Evolutionary conservation across 192 early-diverging fungal genomes (phyloP), one percentile per base, ranked within the genome.

Genomic region (Gamsiella multidivaricata): DNA sequence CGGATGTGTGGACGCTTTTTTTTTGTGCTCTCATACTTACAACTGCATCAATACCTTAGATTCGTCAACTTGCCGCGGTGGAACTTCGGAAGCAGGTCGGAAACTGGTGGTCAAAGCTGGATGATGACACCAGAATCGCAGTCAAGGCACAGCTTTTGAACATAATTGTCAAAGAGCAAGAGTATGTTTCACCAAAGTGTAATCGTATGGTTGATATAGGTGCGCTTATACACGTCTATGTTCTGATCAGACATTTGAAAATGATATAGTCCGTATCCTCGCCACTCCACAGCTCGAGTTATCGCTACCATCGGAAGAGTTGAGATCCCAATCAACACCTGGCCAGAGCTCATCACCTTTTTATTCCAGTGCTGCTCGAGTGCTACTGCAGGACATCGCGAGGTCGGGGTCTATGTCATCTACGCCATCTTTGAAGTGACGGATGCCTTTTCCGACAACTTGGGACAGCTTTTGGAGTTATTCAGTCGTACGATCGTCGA

Each of bases 11-110:
- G n/a, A n/a, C n/a, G n/a, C n/a, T n/a, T n/a, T n/a, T n/a, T n/a
- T n/a, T n/a, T n/a, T n/a, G n/a, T n/a, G n/a, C n/a, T n/a, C n/a
- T n/a, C n/a, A n/a, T n/a, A n/a, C n/a, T n/a, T n/a, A n/a, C n/a
- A n/a, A n/a, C n/a, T n/a, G n/a, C n/a, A n/a, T n/a, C n/a, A n/a
- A n/a, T n/a, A 39, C n/a, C 3, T n/a, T 59, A 82, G 81, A 65
- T 97, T 32, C 92, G 94, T 37, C 94, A 96, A 79, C 82, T 97
- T 43, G 92, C 94, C 26, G 90, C 94, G 3, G 94, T 97, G 23
- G 95, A 97, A 84, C 86, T 94, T 65, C 90, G 93, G 60, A 97
- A 97, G 75, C 89, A 91, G 54, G 81, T 92, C 33, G 56, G 83
- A 22, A 91, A 87, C 80, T 91, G 85, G 85, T 97, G 94, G 94